Evolutionary conservation across 139 green algal genomes (phyloP).

Genomic region (Spirogloea muscicola): DNA sequence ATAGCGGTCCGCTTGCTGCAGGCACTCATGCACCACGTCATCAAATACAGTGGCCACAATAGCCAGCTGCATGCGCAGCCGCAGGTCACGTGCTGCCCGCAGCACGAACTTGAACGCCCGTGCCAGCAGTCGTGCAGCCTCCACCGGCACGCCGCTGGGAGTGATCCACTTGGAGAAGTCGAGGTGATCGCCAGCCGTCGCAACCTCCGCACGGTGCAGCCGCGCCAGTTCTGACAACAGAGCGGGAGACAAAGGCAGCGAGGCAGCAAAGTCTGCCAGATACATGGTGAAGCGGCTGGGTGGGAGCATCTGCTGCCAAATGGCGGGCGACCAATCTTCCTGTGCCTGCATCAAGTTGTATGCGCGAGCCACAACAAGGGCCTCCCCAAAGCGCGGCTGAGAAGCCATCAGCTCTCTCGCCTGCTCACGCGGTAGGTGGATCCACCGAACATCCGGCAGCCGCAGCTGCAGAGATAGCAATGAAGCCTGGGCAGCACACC

Average conservation of each 20-base stretch:
- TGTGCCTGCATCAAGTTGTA: background rate
- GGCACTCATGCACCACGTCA: background rate
- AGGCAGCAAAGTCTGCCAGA: background rate
- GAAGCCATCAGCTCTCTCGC: too few relatives aligned
- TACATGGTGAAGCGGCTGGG: background rate
- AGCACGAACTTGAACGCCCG: background rate
- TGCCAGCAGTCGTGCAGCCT: background rate
- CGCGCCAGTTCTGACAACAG: conserved; percentile 2
- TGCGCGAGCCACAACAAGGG: background rate
- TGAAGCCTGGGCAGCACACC: conserved; percentile 1
- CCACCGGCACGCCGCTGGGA: too few relatives aligned
- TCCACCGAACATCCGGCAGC: background rate
- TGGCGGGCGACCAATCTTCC: background rate
- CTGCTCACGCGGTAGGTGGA: too few relatives aligned
- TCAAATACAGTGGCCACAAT: background rate
- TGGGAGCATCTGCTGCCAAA: conserved; percentile 2
- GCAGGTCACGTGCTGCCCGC: background rate
- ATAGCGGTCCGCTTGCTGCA: background rate
- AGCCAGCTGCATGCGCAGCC: conserved; percentile 1
- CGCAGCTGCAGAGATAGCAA: conserved; percentile 7
- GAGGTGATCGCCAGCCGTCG: background rate
- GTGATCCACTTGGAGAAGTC: too few relatives aligned
- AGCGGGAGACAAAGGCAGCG: background rate
- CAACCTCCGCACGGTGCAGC: background rate
- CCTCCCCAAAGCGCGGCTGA: background rate